These are phyloP conservation scores for Wakefieldia striispora DNA, from an alignment of 768 basidiomycete genomes.

Conservation along the genomic window DNA sequence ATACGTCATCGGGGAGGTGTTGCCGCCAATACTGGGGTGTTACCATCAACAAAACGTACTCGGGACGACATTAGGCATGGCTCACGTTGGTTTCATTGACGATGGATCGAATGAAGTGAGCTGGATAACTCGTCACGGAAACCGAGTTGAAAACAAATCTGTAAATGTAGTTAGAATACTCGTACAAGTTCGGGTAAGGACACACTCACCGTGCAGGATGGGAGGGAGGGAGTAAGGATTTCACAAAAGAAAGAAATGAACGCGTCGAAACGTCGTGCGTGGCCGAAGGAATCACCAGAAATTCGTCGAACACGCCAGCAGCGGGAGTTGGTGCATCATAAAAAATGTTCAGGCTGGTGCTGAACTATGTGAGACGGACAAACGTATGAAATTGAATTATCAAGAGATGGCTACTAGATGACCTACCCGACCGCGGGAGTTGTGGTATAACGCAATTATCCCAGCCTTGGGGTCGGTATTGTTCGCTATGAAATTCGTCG, in stretches of 20 bases:
- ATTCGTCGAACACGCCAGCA: slow-evolving; percentile 18
- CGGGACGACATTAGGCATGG: no score
- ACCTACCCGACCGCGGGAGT: background rate
- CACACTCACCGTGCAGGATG: slow-evolving; percentile 4
- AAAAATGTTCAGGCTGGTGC: slow-evolving; percentile 41
- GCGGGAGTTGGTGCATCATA: slow-evolving; percentile 45
- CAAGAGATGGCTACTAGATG: background rate
- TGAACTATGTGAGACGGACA: background rate
- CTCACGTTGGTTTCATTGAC: slow-evolving; percentile 17
- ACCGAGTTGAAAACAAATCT: slow-evolving; percentile 7
- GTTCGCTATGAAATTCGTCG: slow-evolving; percentile 9
- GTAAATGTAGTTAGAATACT: background rate
- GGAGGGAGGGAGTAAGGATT: background rate
- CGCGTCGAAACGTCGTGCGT: slow-evolving; percentile 5
- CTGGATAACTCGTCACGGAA: no score
- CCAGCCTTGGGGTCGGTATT: slow-evolving; percentile 14
- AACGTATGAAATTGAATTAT: no score
- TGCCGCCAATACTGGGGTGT: background rate
- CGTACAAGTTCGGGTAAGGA: background rate
- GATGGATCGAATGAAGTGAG: slow-evolving; percentile 4
- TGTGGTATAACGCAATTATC: slow-evolving; percentile 44
- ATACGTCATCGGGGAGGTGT: background rate
- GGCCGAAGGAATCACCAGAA: slow-evolving; percentile 21
- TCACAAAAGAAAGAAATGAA: slow-evolving; percentile 17
- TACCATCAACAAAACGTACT: no score